Conservation (phyloP, 208 protist genomes). For the Tritrichomonas foetus region DNA sequence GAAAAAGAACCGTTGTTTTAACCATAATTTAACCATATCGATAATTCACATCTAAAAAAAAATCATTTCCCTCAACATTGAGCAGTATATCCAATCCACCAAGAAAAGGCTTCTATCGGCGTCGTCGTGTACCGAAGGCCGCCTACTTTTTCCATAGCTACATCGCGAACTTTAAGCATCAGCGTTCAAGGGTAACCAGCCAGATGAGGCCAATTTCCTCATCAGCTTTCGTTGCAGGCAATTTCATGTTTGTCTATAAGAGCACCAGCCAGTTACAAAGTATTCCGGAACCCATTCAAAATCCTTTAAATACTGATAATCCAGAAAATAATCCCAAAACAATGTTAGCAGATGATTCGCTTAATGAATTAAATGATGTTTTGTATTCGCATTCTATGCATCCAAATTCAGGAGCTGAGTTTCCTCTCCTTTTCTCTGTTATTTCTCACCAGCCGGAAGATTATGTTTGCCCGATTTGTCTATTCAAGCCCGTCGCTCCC, state of each 20-base stretch:
- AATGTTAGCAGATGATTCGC: too few relatives aligned
- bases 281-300: background rate
- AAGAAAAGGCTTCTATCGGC: too few relatives aligned
- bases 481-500: background rate
- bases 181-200: too few relatives aligned
- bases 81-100: too few relatives aligned
- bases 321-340: too few relatives aligned
- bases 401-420: background rate
- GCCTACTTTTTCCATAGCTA: too few relatives aligned
- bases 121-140: too few relatives aligned
- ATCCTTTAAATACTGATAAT: background rate
- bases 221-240: background rate
- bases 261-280: background rate
- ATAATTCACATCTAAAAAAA: too few relatives aligned
- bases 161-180: too few relatives aligned
- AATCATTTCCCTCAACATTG: too few relatives aligned
- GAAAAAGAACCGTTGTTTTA: too few relatives aligned
- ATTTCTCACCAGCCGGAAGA: background rate
- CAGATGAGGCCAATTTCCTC: background rate
- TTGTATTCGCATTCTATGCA: background rate
- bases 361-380: background rate
- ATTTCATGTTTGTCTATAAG: conserved; percentile 12
- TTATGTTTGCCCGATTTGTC: conserved; percentile 20
- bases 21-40: too few relatives aligned
- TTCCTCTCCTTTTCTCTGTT: background rate